Base-by-base conservation (phyloP, 495 filamentous ascomycete species). In the Rostrohypoxylon terebratum region DNA sequence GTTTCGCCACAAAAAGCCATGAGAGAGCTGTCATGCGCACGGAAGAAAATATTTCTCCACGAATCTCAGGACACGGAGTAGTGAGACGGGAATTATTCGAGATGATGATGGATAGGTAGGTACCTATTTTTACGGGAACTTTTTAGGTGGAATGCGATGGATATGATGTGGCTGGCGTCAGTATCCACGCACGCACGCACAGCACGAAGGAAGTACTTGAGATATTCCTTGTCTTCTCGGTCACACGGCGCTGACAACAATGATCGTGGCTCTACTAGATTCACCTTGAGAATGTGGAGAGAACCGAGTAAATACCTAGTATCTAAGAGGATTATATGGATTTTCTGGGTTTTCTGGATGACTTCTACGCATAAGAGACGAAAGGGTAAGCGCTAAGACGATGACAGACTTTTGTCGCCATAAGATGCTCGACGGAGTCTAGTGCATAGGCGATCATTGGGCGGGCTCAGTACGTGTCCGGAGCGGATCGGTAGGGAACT, bases 401-500 rank as follows among this genome's bases (percentile, higher is more conserved):
- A 38, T 42, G 34, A 59, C 55, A 42, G 42, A 20, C 34, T 28
- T 59, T 28, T 40, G 36, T 23, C 20, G 55, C 34, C 36, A 42
- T 38, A 42, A 42, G 11, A 18, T 0, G 36, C 21, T 23, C 13
- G 31, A 42, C 20, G 18, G 20, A 42, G 36, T 18, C n/a, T n/a
- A 59, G n/a, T 20, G 18, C 23, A 5, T 51, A 54, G 47, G 13
- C 54, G 36, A 45, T 59, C 23, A 47, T 55, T 63, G 23, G 65
- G 58, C 16, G 40, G 23, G 21, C 33, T 59, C 31, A 59, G 13
- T 25, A 53, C 36, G 51, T 64, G 44, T 60, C 64, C 51, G 63
- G 38, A 55, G 45, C 64, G 59, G 69, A 63, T 60, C 69, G 69
- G 69, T 68, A 68, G 34, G 53, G 38, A 53, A 53, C 58, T 38